Conservation (phyloP, 2,329 filamentous ascomycete genomes). For the Coleophoma eucalyptorum region DNA sequence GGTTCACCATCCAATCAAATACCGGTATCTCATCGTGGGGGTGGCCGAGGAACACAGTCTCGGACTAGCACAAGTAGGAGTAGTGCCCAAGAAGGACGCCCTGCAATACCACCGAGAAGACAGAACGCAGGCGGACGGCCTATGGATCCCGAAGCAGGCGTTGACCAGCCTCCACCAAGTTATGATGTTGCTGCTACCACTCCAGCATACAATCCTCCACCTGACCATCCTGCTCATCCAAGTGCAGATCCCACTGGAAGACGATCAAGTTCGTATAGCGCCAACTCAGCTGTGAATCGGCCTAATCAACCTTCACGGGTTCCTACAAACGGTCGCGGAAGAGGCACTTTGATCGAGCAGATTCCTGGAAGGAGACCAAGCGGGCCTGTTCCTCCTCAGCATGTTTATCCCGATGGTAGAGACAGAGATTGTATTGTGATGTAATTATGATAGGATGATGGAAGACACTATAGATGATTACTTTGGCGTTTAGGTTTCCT, state of each 20-base stretch:
- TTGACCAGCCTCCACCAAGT: conserved; percentile 56
- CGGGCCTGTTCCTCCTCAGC: background rate
- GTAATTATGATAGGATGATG: conserved; percentile 5
- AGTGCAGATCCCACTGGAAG: conserved; percentile 12
- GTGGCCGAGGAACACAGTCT: background rate
- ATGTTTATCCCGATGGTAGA: conserved; percentile 3
- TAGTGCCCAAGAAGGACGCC: conserved; percentile 28
- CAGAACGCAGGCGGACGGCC: conserved; percentile 12
- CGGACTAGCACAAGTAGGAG: background rate
- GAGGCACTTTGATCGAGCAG: conserved; percentile 10
- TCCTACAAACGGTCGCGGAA: conserved; percentile 5
- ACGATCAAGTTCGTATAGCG: conserved; percentile 17
- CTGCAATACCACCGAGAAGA: conserved; percentile 38
- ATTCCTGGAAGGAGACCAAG: conserved; percentile 14
- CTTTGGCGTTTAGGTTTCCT: no score
- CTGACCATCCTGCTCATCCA: conserved; percentile 36
- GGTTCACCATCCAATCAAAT: conserved; percentile 33
- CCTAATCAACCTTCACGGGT: background rate
- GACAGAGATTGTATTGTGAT: conserved; percentile 23
- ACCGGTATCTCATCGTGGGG: conserved; percentile 15
- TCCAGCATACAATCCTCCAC: conserved; percentile 49
- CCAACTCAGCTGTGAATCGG: conserved; percentile 2
- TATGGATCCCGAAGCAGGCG: conserved; percentile 31
- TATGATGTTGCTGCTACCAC: conserved; percentile 61
- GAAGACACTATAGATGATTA: no score